Percentiles rank a stretch among this genome's conserved stretches.
Evolutionary conservation across 1,139 yeast species (phyloP).

Genomic region (Geotrichum klebahnii): DNA sequence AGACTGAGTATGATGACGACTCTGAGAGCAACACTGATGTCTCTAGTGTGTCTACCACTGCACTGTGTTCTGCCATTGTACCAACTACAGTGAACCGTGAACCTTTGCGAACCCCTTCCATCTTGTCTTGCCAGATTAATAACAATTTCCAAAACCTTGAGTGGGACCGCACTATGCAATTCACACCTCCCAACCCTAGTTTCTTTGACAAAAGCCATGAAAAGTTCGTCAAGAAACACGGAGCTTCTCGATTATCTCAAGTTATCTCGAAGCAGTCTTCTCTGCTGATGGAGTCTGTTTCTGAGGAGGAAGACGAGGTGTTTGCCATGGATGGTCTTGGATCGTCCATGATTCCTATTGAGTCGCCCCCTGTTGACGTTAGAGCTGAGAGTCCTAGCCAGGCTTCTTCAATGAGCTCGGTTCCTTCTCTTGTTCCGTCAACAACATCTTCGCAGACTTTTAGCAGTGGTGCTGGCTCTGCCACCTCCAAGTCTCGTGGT

Average conservation of each 20-base stretch:
- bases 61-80: conserved; percentile 24
- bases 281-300: conserved; percentile 17
- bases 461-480: background rate
- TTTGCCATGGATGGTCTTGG: conserved; percentile 34
- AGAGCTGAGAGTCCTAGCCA: conserved; percentile 23
- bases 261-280: conserved; percentile 19
- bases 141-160: conserved; percentile 18
- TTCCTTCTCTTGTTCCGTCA: conserved; percentile 33
- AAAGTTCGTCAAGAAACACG: too few species aligned
- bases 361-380: conserved; percentile 15
- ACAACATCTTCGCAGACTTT: too few species aligned
- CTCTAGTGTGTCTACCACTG: conserved; percentile 10
- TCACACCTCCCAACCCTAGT: conserved; percentile 37
- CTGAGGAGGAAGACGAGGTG: conserved; percentile 23
- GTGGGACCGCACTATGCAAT: conserved; percentile 41
- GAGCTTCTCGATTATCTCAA: conserved; percentile 20
- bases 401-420: conserved; percentile 32
- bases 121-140: conserved; percentile 18
- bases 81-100: conserved; percentile 39
- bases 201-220: conserved; percentile 22
- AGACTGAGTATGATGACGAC: background rate
- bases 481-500: conserved; percentile 14
- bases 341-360: conserved; percentile 19
- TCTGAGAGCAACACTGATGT: background rate
- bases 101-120: conserved; percentile 44